These are phyloP conservation scores for Thinopyrum elongatum DNA, from an alignment of 176 grass and related monocot species.

Conservation along the genomic window DNA sequence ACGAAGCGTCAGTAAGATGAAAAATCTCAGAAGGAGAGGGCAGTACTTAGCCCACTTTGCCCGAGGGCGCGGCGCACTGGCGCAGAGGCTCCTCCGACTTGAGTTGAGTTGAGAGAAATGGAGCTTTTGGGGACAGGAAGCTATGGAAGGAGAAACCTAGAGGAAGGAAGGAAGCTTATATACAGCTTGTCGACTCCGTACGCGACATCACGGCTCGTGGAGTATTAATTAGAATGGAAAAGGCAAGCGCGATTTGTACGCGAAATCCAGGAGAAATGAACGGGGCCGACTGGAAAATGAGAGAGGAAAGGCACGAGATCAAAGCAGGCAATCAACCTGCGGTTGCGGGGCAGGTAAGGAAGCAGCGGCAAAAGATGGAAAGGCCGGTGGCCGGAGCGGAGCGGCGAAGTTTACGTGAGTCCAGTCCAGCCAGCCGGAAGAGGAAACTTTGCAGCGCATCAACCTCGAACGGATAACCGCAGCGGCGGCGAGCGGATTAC, in stretches of 20 bases:
- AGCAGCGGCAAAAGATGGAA: constrained; percentile 18
- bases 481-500: constrained; percentile 6
- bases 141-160: background rate
- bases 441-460: constrained; percentile 36
- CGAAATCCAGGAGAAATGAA: background rate
- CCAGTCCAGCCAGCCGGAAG: background rate
- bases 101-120: background rate
- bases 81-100: background rate
- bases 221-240: background rate
- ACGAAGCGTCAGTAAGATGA: background rate
- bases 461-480: constrained; percentile 1
- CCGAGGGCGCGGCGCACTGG: background rate
- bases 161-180: background rate
- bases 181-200: background rate
- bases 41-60: background rate
- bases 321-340: background rate
- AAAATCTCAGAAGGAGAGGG: background rate
- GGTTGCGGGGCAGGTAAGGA: background rate
- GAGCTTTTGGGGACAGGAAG: background rate
- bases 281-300: background rate
- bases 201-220: background rate
- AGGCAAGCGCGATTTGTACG: background rate
- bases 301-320: background rate
- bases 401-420: constrained; percentile 28
- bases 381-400: background rate